Evolutionary conservation across 2,329 filamentous ascomycete genomes (phyloP), one percentile per base, ranked within the genome.

Genomic region (Fusarium dimerum): DNA sequence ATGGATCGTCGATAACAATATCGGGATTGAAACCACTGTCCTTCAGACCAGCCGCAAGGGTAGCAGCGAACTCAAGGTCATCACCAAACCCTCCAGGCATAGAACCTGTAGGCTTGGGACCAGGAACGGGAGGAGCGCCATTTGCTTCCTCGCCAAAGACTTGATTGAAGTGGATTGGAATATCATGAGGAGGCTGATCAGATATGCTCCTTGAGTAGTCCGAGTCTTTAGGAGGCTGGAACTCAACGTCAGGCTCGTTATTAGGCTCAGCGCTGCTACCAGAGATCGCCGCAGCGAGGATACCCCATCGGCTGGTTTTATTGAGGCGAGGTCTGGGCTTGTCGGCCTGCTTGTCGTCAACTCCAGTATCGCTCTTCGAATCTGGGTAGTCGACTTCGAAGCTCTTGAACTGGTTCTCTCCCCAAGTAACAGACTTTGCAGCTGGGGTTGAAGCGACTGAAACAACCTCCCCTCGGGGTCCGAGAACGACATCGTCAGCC

Each of bases 1-100:
- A 74, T 0, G 83, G 81, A 60, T 90, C 79, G 43, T 89, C 76
- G 36, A 88, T 86, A 43, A 90, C 84, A 51, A 90, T 83, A 40
- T 87, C 80, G 5, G 86, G 83, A 62, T 89, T 81, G 57, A 91
- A 90, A 0, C 88, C 88, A 43, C 84, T 82, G n/a, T 84, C 80
- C 64, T 86, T 74, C 45, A 89, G 76, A 2, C 85, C 86, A 44
- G 87, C 88, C 51, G 87, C 86, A 43, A 90, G 71, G 3, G 82
- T 84, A 29, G 87, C 88, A 8, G 85, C 83, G 59, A 91, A 90
- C 47, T 85, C 84, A 9, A 87, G 72, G 60, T 90, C 88, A 51
- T 86, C 81, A 2, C 75, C 81, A 63, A 88, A 92, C 10, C 79
- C 73, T 17, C 87, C 87, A 20, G 87, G 85, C 68, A 87, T 82